Evolutionary conservation across 1,139 yeast genomes (phyloP).

Genomic region (Kodamaea plutei): DNA sequence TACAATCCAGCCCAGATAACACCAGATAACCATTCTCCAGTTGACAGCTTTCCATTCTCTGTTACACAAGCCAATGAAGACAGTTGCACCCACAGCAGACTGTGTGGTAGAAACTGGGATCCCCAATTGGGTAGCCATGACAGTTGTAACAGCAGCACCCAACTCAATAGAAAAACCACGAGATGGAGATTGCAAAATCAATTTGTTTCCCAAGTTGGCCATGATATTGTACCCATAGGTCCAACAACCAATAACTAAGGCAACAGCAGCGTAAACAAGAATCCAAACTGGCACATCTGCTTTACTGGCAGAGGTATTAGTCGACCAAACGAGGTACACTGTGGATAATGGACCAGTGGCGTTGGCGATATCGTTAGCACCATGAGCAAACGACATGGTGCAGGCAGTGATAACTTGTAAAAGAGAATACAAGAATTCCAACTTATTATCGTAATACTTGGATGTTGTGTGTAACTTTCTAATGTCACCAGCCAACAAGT

Average conservation of each 20-base stretch:
- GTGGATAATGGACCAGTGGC: conserved; percentile 77
- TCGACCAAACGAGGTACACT: conserved; percentile 58
- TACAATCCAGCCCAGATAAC: conserved; percentile 68
- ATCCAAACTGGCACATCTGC: conserved; percentile 71
- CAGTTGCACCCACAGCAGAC: conserved; percentile 78
- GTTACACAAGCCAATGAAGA: conserved; percentile 72
- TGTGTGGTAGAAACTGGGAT: conserved; percentile 79
- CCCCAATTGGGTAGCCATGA: conserved; percentile 68
- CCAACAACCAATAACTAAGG: conserved; percentile 69
- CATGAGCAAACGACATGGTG: conserved; percentile 80
- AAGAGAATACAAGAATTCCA: conserved; percentile 67
- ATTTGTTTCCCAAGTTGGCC: conserved; percentile 68
- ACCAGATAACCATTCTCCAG: conserved; percentile 76
- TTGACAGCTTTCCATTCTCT: conserved; percentile 60
- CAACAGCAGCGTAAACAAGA: conserved; percentile 62
- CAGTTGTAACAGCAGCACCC: conserved; percentile 75
- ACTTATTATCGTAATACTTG: conserved; percentile 65
- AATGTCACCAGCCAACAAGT: conserved; percentile 39
- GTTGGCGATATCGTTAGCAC: conserved; percentile 76
- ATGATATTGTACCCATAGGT: conserved; percentile 70
- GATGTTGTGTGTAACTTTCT: conserved; percentile 52
- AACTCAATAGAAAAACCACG: conserved; percentile 78
- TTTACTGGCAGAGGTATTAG: conserved; percentile 45
- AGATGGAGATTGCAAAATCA: conserved; percentile 74
- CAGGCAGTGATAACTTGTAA: conserved; percentile 73